Evolutionary conservation across 805 yeast genomes (phyloP).

Genomic region (Zygosaccharomyces rouxii): DNA sequence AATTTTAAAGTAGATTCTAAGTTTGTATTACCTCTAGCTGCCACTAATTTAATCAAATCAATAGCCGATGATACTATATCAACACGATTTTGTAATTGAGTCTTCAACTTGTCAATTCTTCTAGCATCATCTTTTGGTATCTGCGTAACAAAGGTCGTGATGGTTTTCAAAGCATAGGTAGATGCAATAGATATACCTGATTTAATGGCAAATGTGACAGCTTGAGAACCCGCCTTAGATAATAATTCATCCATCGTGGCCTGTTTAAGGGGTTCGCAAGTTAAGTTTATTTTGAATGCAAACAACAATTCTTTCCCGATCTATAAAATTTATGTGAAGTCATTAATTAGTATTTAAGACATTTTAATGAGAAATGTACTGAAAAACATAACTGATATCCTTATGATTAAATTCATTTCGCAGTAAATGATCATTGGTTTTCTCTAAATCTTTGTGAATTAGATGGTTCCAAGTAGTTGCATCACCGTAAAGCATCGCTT

Average conservation of each 20-base stretch:
- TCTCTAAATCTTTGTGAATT: slow-evolving; percentile 52
- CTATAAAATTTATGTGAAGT: not conserved
- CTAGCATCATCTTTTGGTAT: slow-evolving; percentile 48
- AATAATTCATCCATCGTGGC: slow-evolving; percentile 39
- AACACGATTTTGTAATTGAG: slow-evolving; percentile 52
- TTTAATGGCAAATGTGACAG: slow-evolving; percentile 72
- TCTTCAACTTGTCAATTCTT: slow-evolving; percentile 40
- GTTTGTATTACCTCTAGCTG: slow-evolving; percentile 58
- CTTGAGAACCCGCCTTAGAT: slow-evolving; percentile 65
- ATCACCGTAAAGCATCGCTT: slow-evolving; percentile 94
- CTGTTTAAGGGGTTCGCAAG: not conserved
- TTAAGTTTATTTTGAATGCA: no score
- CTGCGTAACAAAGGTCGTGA: slow-evolving; percentile 45
- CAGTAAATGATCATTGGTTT: slow-evolving; percentile 72
- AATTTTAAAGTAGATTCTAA: slow-evolving; percentile 51
- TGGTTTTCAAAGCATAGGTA: slow-evolving; percentile 63
- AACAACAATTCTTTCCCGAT: not conserved
- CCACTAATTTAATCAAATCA: slow-evolving; percentile 58
- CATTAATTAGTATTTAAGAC: not conserved
- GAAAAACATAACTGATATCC: slow-evolving; percentile 83
- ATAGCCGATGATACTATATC: slow-evolving; percentile 61
- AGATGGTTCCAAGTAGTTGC: slow-evolving; percentile 97
- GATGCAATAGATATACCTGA: slow-evolving; percentile 75
- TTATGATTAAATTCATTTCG: slow-evolving; percentile 65
- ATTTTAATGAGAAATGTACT: slow-evolving; percentile 73